Evolutionary conservation across 2,329 filamentous ascomycete species (phyloP), one percentile per base, ranked within the genome.

Genomic region (Talaromyces rugulosus): DNA sequence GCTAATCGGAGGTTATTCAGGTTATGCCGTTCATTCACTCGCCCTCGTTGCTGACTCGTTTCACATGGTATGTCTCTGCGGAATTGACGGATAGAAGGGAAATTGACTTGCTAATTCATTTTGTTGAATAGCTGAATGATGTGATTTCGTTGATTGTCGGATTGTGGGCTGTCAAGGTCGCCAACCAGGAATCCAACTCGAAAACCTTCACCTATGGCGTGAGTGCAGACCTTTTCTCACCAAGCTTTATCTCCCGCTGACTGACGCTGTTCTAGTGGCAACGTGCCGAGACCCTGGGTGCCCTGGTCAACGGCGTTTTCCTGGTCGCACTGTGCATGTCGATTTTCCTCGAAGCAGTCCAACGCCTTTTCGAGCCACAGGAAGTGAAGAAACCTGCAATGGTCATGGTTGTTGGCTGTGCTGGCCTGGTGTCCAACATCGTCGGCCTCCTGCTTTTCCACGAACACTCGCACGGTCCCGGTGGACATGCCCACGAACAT

Each of bases 251-350:
- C 23, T 16, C 7, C 16, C 28, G 30, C 34, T 54, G 30, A 60
- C 50, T 34, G 23, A 57, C 23, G 44, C 7, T n/a, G n/a, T 16
- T 23, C n/a, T 69, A 94, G 90, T 99, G 93, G 91, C 89, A 98
- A 81, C 91, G 95, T 68, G 95, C 95, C 40, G 95, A 99, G 81
- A 98, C 96, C 11, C 84, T 99, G 5, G 95, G 95, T 71, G 95
- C 95, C 55, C 88, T 98, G 69, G 91, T 98, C 78, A 99, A 99
- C 71, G 95, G 95, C 67, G 94, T 98, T 53, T 99, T 99, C 80
- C 83, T 99, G 52, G 95, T 99, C 72, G 95, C 95, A 7, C 85
- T 99, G 8, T 99, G 95, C 79, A 83, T 99, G 61, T 96, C 94
- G 57, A 99, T 99, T 76, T 90, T 98, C 71, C 87, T 99, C 70